A percentile compares a stretch with the other conserved stretches of the same genome.
These are phyloP conservation scores for Fusarium transvaalense DNA, from an alignment of 2,329 filamentous ascomycete species.

Conservation along the genomic window DNA sequence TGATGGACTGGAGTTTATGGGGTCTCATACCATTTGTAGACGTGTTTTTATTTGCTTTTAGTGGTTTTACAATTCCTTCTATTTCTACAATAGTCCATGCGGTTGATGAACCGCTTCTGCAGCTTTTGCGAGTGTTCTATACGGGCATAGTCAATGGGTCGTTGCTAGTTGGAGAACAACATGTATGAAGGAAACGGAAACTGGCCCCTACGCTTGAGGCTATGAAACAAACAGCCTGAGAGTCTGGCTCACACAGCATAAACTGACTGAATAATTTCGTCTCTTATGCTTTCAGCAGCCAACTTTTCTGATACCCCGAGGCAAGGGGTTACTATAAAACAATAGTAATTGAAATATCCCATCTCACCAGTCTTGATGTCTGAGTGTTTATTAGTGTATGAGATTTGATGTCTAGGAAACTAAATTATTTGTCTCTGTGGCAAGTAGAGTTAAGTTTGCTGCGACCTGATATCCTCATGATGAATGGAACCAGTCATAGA, in stretches of 20 bases:
- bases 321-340: background rate
- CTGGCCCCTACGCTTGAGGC: too few species aligned
- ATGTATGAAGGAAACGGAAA: slow-evolving; percentile 16
- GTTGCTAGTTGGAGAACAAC: slow-evolving; percentile 2
- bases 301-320: too few species aligned
- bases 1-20: slow-evolving; percentile 45
- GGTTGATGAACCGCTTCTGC: slow-evolving; percentile 25
- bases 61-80: slow-evolving; percentile 28
- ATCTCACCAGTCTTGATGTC: slow-evolving; percentile 7
- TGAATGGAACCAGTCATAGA: background rate
- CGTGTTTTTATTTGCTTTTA: slow-evolving; percentile 33
- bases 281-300: too few species aligned
- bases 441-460: too few species aligned
- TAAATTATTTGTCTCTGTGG: too few species aligned
- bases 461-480: background rate
- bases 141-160: background rate
- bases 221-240: too few species aligned
- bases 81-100: slow-evolving; percentile 41
- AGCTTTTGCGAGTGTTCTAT: slow-evolving; percentile 14
- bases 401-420: too few species aligned
- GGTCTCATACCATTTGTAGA: slow-evolving; percentile 47
- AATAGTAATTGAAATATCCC: slow-evolving; percentile 3
- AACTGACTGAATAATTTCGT: too few species aligned
- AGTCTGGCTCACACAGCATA: too few species aligned
- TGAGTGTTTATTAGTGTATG: slow-evolving; percentile 4